Conservation (phyloP, 345 rosid genomes). For the Eucalyptus tenuipes region DNA sequence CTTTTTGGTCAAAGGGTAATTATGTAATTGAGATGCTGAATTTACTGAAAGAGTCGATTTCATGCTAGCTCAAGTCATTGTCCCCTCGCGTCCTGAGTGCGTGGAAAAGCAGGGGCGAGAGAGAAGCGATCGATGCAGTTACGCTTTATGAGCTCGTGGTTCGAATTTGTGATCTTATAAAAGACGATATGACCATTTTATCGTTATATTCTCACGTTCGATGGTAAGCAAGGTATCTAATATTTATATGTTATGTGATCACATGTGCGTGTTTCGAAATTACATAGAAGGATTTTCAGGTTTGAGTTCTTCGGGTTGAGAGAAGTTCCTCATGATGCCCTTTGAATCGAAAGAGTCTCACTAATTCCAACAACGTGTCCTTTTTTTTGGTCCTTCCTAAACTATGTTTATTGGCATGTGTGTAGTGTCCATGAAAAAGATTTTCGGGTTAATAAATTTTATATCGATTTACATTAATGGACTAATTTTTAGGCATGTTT, state of each 20-base stretch:
- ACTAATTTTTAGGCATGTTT: no score
- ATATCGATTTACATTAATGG: not conserved
- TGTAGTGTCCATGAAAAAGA: not conserved
- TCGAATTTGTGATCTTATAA: not conserved
- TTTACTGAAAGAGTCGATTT: not conserved
- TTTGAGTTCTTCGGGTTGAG: no score
- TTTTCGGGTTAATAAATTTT: not conserved
- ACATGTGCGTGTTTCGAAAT: rapidly evolving
- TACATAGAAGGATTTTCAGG: no score
- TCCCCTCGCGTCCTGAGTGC: no score
- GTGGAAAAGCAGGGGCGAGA: no score
- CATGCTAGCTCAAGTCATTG: no score
- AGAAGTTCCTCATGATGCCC: not conserved
- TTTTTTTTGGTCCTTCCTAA: not conserved
- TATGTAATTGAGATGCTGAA: not conserved
- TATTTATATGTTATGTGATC: not conserved
- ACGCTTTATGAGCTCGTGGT: no score
- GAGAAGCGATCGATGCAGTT: no score
- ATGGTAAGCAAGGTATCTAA: no score
- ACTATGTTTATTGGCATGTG: not conserved
- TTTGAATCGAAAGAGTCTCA: not conserved
- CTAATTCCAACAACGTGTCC: not conserved
- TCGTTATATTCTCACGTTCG: not conserved
- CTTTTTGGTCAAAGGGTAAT: not conserved
- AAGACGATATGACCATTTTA: not conserved